Base-by-base conservation (phyloP, 768 basidiomycete genomes). In the Xerocomellus amylosporus region DNA sequence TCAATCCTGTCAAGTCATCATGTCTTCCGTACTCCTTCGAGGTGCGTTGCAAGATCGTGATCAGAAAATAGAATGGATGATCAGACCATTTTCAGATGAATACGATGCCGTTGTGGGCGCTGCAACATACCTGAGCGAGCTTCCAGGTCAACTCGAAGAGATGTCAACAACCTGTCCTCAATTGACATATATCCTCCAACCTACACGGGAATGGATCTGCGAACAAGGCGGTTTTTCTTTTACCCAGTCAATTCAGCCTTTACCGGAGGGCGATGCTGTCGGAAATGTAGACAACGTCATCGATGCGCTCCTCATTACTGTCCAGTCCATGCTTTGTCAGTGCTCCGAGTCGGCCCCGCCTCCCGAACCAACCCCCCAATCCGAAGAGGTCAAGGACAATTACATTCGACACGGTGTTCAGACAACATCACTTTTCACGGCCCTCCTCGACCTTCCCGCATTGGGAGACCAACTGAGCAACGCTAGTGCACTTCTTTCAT, bases 221-320 rank as follows among this genome's bases (percentile, higher is more conserved):
- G 66, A 68, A 38, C 70, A 71, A 58, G 63, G 67, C 31, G n/a
- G 30, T 22, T 54, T 54, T 55, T 58, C 61, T 51, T 63, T 68
- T 44, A n/a, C 56, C 17, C 43, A 30, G 22, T 34, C 14, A n/a
- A 43, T 5, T 15, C n/a, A 44, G 6, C 9, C 57, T 13, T 42
- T 12, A 13, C 34, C 24, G 1, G 48, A 56, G 17, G 55, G 13
- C 3, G 4, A 51, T 17, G 7, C 44, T 8, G 24, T 58, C 22
- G 60, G 19, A 38, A 48, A 63, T 46, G 64, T 73, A 1, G 77
- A 82, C 49, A 31, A 58, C 4, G 63, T 88, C 51, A 80, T 94
- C 60, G 81, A 87, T 58, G 66, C 75, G 1, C 72, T 93, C 44
- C 78, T 96, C 20, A 68, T 90, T 30, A 77, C 76, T 31, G 78